Conservation (phyloP, 2,329 filamentous ascomycete species). For the Cercospora citrullina region DNA sequence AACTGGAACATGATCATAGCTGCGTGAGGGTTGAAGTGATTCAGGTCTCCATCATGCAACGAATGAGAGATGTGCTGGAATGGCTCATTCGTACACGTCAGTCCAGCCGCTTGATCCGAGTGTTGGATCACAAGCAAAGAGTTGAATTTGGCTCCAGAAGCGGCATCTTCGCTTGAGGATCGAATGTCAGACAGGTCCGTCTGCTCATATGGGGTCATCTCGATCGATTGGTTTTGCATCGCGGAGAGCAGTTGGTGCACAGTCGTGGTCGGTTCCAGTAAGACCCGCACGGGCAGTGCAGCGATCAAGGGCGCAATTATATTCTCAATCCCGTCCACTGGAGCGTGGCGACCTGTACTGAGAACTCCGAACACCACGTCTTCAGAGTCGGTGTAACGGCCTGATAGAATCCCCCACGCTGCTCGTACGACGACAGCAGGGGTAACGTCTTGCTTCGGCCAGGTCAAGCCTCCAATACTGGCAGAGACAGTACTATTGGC, state of each 20-base stretch:
- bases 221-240: conserved; percentile 15
- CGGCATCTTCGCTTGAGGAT: conserved; percentile 6
- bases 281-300: conserved; percentile 15
- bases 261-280: not conserved
- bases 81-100: not conserved
- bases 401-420: conserved; percentile 19
- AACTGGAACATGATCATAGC: conserved; percentile 17
- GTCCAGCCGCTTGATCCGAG: not conserved
- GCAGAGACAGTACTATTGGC: conserved; percentile 34
- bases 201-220: conserved; percentile 23
- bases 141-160: conserved; percentile 10
- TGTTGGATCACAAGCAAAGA: conserved; percentile 11
- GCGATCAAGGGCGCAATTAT: conserved; percentile 24
- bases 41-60: conserved; percentile 1
- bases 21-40: conserved; percentile 18
- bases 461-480: conserved; percentile 22
- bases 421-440: conserved; percentile 12
- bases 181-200: conserved; percentile 14
- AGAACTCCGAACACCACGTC: conserved; percentile 23
- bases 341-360: conserved; percentile 30
- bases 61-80: conserved; percentile 10
- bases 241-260: conserved; percentile 10
- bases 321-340: conserved; percentile 10
- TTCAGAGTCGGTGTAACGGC: conserved; percentile 6
- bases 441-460: conserved; percentile 18